phyloP scores from a whole-genome alignment of 345 rosid genomes.

The Kandelia obovata region DNA sequence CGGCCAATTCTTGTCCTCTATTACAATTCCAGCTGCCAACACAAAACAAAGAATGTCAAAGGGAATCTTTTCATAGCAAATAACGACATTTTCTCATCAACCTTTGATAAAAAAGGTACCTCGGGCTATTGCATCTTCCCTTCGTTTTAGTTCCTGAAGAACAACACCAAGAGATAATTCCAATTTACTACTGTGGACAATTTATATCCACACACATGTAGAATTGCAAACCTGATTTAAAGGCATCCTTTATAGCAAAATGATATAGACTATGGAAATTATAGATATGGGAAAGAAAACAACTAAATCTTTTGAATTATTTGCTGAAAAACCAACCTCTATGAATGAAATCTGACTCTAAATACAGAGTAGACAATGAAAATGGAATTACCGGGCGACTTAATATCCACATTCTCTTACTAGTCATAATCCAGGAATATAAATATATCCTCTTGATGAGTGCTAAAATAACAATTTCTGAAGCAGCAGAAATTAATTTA shows the following conservation, averaged over 20 bases:
- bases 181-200: not conserved
- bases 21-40: constrained; percentile 83
- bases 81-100: constrained; percentile 11
- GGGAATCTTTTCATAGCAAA: constrained; percentile 7
- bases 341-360: no score
- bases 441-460: no score
- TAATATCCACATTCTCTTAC: no score
- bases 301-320: not conserved
- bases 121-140: constrained; percentile 76
- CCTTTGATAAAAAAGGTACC: constrained; percentile 29
- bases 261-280: not conserved
- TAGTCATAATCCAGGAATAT: no score
- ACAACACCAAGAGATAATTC: constrained; percentile 12
- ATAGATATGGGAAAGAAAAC: not conserved
- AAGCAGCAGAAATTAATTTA: not conserved
- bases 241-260: not conserved
- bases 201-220: constrained; percentile 7
- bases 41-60: constrained; percentile 14
- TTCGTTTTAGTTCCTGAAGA: constrained; percentile 74
- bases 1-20: constrained; percentile 97
- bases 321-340: no score
- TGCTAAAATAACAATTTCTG: no score
- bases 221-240: not conserved
- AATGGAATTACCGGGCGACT: no score
- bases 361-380: no score